Conservation (phyloP, 2,329 filamentous ascomycete species). For the Curvularia verruculosa region DNA sequence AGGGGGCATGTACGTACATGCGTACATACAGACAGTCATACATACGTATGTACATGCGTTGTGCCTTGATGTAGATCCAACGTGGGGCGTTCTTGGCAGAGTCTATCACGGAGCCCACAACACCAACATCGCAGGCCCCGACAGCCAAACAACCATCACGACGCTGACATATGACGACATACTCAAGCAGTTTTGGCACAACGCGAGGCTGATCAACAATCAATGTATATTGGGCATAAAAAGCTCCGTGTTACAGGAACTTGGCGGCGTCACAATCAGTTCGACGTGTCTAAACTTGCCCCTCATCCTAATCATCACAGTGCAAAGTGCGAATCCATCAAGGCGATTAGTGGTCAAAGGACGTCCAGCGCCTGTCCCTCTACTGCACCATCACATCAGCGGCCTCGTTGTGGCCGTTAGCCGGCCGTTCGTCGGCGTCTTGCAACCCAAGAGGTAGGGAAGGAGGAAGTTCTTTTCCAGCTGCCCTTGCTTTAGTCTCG, state of each 20-base stretch:
- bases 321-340: neutral
- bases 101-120: neutral
- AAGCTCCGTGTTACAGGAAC: constrained; percentile 1
- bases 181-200: neutral
- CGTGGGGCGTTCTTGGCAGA: neutral
- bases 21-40: too few relatives aligned
- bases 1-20: neutral
- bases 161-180: neutral
- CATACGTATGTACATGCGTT: too few relatives aligned
- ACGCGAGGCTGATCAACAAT: neutral
- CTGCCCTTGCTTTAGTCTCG: constrained; percentile 65
- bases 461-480: constrained; percentile 51
- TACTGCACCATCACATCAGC: constrained; percentile 45
- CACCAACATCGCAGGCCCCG: neutral
- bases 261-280: neutral
- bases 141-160: neutral
- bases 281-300: neutral
- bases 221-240: neutral
- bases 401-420: constrained; percentile 41
- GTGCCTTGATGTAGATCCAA: neutral
- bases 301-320: neutral
- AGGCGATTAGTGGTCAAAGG: neutral
- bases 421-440: constrained; percentile 34
- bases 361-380: neutral
- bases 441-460: constrained; percentile 53